Percentiles rank a stretch among this genome's conserved stretches.
phyloP scores from a whole-genome alignment of 257 asterid species.

The Nicotiana otophora region DNA sequence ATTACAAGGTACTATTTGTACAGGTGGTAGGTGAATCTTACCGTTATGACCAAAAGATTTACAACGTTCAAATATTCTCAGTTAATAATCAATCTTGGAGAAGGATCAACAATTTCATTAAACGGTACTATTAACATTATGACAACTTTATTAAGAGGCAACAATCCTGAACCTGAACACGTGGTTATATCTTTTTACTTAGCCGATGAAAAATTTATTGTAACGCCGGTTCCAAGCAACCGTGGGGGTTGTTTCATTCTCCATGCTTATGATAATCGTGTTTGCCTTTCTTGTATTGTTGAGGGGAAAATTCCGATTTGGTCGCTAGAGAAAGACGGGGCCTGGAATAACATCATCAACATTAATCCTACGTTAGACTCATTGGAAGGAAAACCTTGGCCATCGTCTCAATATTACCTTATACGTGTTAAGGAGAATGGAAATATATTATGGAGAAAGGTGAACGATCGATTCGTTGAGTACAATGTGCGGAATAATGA shows the following conservation, averaged over 20 bases:
- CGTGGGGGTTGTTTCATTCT: neutral
- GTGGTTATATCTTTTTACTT: neutral
- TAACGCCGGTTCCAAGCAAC: neutral
- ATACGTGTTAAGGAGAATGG: neutral
- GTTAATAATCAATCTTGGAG: neutral
- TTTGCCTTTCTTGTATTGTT: no score
- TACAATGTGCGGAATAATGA: neutral
- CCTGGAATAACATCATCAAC: no score
- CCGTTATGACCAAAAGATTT: no score
- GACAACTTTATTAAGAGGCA: neutral
- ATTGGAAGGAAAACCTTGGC: neutral
- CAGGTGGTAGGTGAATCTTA: no score
- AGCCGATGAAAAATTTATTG: no score
- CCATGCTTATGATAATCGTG: no score
- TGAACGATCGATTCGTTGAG: neutral
- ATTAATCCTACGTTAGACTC: neutral
- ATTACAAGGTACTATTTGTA: neutral
- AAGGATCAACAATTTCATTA: neutral
- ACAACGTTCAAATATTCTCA: no score
- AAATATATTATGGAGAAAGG: neutral
- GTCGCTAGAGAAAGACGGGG: neutral
- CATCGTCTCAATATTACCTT: no score
- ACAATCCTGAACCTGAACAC: neutral
- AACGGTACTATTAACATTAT: neutral
- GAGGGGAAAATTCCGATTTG: neutral